Evolutionary conservation across 352 stramenopile genomes (phyloP), one percentile per base, ranked within the genome.

Genomic region (Globisporangium mamillatum): DNA sequence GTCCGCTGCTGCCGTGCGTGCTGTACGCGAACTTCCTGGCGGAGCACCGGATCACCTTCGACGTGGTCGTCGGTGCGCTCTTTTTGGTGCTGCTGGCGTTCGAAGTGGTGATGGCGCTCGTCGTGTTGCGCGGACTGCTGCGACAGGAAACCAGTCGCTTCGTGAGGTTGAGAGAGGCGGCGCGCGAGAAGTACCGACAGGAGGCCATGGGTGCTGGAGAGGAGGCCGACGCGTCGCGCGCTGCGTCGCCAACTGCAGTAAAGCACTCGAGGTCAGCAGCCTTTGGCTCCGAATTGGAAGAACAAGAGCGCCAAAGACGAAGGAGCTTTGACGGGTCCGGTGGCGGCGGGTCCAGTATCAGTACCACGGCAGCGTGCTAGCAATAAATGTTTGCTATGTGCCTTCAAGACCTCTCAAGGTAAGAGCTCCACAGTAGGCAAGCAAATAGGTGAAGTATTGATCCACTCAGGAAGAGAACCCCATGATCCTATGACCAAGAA

Each of bases 91-190:
- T 92, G 52, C 72, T 92, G 6, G 3, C 71, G 34, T 76, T 63
- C 20, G 82, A 92, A 64, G 75, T 68, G 34, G 38, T 63, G 34
- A 61, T 78, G 32, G 80, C 75, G 12, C 64, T 76, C 29, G 22
- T 89, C 2, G 82, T 90, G 24, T 59, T 92, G 8, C 73, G 74
- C 9, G 80, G 80, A 3, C 60, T 92, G 57, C 65, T 92, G 41
- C 70, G 80, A 16, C 80, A 89, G 58, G 81, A 92, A 57, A 78
- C 80, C 52, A 78, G 82, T 60, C 75, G 75, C 20, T 90, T 90
- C 46, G 70, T 90, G 53, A 80, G 83, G 41, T 67, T 87, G 67
- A 76, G 74, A 1, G 80, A 84, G 25, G 76, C 67, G 10, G 73
- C 65, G 34, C 50, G 73, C 53, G 56, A 69, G 38, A 70, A 65